Percentiles rank a stretch among this genome's conserved stretches.
These are phyloP conservation scores for Fraxinus velutina DNA, from an alignment of 305 asterid genomes.

Conservation along the genomic window DNA sequence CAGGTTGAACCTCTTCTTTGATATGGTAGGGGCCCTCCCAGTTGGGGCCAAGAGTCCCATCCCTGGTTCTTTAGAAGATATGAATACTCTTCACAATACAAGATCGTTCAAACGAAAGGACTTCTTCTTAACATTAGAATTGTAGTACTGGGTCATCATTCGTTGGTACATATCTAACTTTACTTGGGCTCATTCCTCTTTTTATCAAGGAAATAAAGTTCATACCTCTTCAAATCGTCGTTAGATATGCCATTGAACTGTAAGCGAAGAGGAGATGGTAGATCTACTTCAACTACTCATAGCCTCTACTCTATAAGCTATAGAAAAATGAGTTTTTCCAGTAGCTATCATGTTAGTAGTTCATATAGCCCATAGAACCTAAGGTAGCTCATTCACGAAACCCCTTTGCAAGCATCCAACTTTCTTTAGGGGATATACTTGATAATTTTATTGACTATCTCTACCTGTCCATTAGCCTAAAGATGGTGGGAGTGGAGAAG, in stretches of 20 bases:
- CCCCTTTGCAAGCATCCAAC: neutral
- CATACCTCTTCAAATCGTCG: neutral
- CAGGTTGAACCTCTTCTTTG: neutral
- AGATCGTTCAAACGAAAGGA: neutral
- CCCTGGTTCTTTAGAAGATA: neutral
- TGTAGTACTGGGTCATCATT: neutral
- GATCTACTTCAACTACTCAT: neutral
- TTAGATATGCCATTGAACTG: neutral
- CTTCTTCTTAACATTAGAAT: neutral
- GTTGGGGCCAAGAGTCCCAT: neutral
- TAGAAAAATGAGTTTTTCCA: too few relatives aligned
- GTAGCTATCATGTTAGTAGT: neutral
- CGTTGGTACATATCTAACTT: neutral
- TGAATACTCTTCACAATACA: neutral
- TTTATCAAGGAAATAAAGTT: neutral
- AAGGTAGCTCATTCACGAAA: neutral
- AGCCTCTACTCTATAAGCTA: neutral
- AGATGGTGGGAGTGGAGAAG: neutral
- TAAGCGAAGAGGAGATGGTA: neutral
- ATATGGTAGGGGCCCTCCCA: neutral
- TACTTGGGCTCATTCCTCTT: neutral
- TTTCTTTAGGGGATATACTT: neutral
- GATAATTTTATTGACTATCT: neutral
- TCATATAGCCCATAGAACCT: neutral
- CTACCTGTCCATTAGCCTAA: neutral